Evolutionary conservation across 2,329 filamentous ascomycete species (phyloP).

Genomic region (Diaporthe sp.): DNA sequence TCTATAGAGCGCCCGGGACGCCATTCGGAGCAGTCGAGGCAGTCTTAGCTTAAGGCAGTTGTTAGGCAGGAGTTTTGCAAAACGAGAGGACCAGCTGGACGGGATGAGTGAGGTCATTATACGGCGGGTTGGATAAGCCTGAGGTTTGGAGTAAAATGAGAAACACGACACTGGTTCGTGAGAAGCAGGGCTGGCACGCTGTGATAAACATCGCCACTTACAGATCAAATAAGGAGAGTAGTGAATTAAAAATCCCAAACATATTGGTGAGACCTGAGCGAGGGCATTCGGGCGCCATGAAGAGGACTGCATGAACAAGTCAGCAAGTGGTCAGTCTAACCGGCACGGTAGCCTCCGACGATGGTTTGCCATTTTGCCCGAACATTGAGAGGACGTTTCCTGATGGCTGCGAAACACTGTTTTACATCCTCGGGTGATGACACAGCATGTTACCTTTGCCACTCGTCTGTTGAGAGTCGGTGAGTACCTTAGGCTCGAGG

Average conservation of each 20-base stretch:
- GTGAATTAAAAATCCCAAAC: background rate
- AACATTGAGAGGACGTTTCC: background rate
- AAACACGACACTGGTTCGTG: background rate
- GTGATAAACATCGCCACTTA: background rate
- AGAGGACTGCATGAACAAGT: background rate
- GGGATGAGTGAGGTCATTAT: too few relatives aligned
- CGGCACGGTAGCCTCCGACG: conserved; percentile 3
- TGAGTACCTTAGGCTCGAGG: background rate
- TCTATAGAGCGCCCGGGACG: conserved; percentile 10
- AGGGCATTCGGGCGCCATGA: background rate
- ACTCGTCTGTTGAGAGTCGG: background rate
- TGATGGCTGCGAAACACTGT: conserved; percentile 5
- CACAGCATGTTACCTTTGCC: background rate
- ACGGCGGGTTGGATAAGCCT: background rate
- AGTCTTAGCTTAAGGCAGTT: background rate
- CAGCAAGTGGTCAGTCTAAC: background rate
- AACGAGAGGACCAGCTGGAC: background rate
- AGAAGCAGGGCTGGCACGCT: background rate
- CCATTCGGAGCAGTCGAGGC: conserved; percentile 29
- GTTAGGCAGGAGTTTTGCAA: too few relatives aligned
- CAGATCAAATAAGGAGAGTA: too few relatives aligned
- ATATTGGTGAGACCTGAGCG: too few relatives aligned
- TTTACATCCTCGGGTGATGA: conserved; percentile 4
- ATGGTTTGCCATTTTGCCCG: background rate
- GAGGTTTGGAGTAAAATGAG: background rate